These are phyloP conservation scores for Lippia alba DNA, from an alignment of 305 asterid species.

Conservation along the genomic window DNA sequence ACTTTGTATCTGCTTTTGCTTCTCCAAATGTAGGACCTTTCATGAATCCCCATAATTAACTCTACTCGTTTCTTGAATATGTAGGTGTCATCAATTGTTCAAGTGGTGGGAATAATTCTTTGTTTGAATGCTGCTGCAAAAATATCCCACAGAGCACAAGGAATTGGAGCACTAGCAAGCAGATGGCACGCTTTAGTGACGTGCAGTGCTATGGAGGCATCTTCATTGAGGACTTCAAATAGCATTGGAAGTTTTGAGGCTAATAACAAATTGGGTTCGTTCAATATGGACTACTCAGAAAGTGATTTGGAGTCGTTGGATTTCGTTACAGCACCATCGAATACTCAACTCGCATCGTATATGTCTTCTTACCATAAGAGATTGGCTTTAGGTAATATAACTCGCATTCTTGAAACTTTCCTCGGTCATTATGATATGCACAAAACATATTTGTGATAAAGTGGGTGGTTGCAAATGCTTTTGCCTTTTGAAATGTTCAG, in stretches of 20 bases:
- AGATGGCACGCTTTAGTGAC: conserved; percentile 83
- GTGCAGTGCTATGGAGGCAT: conserved; percentile 54
- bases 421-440: not conserved
- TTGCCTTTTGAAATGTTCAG: too few species aligned
- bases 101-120: conserved; percentile 73
- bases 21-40: not conserved
- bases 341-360: conserved; percentile 62
- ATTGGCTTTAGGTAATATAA: conserved; percentile 69
- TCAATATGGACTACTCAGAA: conserved; percentile 59
- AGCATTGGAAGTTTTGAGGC: conserved; percentile 48
- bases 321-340: conserved; percentile 53
- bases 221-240: conserved; percentile 52
- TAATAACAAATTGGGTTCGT: conserved; percentile 34
- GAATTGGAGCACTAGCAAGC: conserved; percentile 72
- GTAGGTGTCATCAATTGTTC: conserved; percentile 75
- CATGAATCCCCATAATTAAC: not conserved
- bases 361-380: conserved; percentile 85
- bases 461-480: too few species aligned
- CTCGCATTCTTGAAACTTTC: conserved; percentile 19
- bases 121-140: conserved; percentile 87
- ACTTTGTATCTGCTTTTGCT: not conserved
- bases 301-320: conserved; percentile 82
- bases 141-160: conserved; percentile 92
- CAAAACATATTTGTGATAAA: not conserved
- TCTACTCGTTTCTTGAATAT: conserved; percentile 22